Conservation (phyloP, 495 filamentous ascomycete species). For the Aspergillus nanangensis region DNA sequence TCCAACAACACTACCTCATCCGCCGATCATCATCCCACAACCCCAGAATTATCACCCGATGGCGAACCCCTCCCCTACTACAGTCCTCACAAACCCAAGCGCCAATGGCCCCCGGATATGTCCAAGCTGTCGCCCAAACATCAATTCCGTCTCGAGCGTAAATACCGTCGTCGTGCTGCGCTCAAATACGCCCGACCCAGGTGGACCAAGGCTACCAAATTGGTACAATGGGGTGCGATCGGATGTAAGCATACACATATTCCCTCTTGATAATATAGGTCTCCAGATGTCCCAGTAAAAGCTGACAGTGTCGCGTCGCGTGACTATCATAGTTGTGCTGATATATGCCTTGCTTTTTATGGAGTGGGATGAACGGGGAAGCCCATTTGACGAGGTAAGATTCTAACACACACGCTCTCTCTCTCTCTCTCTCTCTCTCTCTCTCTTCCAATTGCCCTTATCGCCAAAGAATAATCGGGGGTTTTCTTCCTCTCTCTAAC, state of each 20-base stretch:
- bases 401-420: too few species aligned
- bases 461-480: too few species aligned
- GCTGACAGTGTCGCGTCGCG: too few species aligned
- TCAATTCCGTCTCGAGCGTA: constrained; percentile 66
- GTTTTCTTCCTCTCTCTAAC: too few species aligned
- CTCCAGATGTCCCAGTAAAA: too few species aligned
- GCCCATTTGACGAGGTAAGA: constrained; percentile 56
- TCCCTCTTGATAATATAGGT: neutral
- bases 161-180: constrained; percentile 62
- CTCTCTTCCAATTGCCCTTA: neutral
- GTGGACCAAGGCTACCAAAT: constrained; percentile 66
- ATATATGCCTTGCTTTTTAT: constrained; percentile 74
- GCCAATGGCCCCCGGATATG: constrained; percentile 92
- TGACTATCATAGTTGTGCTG: constrained; percentile 60
- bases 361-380: constrained; percentile 62
- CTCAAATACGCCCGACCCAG: constrained; percentile 71
- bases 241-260: constrained; percentile 47
- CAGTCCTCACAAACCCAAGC: constrained; percentile 73
- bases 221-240: constrained; percentile 65
- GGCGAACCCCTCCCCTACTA: constrained; percentile 17
- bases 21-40: constrained; percentile 5
- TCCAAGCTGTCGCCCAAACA: constrained; percentile 71
- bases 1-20: constrained; percentile 17
- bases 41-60: too few species aligned
- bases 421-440: neutral